Percentiles rank a stretch among this genome's conserved stretches.
Conservation (phyloP, 2,329 filamentous ascomycete genomes). For the Knufia fluminis region DNA sequence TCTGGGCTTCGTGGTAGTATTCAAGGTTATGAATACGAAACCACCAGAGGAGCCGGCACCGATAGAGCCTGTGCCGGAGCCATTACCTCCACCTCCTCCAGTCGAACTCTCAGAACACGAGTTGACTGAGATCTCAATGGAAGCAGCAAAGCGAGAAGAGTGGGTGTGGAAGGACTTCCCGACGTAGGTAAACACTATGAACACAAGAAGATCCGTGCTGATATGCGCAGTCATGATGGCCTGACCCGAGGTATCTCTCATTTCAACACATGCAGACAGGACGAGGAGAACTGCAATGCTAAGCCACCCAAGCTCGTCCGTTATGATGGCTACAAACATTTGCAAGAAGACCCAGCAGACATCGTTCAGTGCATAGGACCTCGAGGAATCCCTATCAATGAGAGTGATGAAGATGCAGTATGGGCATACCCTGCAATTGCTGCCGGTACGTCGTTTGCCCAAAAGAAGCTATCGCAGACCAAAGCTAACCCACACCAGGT, state of each 20-base stretch:
- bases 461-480: neutral
- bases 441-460: conserved; percentile 14
- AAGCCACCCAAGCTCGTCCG: conserved; percentile 20
- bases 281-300: conserved; percentile 19
- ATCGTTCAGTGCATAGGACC: conserved; percentile 58
- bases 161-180: conserved; percentile 24
- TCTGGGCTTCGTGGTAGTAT: conserved; percentile 15
- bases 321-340: conserved; percentile 21
- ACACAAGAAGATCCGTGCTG: neutral
- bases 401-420: conserved; percentile 51
- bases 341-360: conserved; percentile 17
- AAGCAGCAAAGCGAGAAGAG: conserved; percentile 18
- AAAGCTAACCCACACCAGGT: conserved; percentile 14
- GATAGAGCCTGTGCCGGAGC: neutral
- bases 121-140: conserved; percentile 14
- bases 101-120: conserved; percentile 10
- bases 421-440: conserved; percentile 44
- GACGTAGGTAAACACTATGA: conserved; percentile 14
- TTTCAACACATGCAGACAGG: conserved; percentile 17
- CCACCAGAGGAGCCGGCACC: conserved; percentile 6
- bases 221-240: conserved; percentile 19
- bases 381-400: conserved; percentile 41
- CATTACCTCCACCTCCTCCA: conserved; percentile 8
- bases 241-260: conserved; percentile 20
- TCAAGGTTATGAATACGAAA: conserved; percentile 18